Percentiles rank a stretch among this genome's conserved stretches.
Evolutionary conservation across 1,139 yeast genomes (phyloP).

Genomic region (Sugiyamaella xylanicola): DNA sequence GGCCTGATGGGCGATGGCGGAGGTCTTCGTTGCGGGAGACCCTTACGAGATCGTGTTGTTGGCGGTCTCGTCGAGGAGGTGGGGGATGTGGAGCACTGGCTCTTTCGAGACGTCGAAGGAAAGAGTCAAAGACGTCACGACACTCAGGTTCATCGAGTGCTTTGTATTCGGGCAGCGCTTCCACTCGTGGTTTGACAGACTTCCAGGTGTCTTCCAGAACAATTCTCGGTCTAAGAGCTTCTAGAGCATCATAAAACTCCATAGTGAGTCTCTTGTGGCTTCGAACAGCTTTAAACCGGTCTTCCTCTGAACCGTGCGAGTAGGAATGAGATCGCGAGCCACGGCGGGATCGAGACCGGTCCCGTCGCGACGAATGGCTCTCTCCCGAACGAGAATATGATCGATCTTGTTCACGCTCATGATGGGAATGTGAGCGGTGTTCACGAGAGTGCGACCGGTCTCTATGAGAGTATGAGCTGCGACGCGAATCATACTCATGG

Average conservation of each 20-base stretch:
- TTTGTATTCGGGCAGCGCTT: slow-evolving; percentile 41
- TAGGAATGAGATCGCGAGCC: background rate
- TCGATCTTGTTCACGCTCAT: background rate
- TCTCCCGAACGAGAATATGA: background rate
- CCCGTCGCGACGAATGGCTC: no score
- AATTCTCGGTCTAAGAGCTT: slow-evolving; percentile 41
- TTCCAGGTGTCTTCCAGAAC: slow-evolving; percentile 44
- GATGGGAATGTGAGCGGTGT: slow-evolving; percentile 27
- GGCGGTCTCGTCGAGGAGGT: slow-evolving; percentile 15
- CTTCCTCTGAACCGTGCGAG: slow-evolving; percentile 34
- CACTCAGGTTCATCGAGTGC: slow-evolving; percentile 44
- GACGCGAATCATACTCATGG: background rate
- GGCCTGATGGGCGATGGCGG: slow-evolving; percentile 24
- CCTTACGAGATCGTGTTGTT: slow-evolving; percentile 27
- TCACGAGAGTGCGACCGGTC: background rate
- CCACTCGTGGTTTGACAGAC: slow-evolving; percentile 41
- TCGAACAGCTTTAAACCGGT: slow-evolving; percentile 42
- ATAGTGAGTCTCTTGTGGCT: slow-evolving; percentile 44
- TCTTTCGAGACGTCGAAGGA: slow-evolving; percentile 31
- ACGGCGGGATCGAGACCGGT: slow-evolving; percentile 25
- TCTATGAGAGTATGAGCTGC: background rate
- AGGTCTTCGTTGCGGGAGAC: slow-evolving; percentile 23
- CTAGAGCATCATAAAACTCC: slow-evolving; percentile 44
- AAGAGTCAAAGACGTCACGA: slow-evolving; percentile 42
- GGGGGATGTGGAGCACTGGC: background rate